Conservation (phyloP, 371 early-diverging fungal genomes). For the Nematocida major region DNA sequence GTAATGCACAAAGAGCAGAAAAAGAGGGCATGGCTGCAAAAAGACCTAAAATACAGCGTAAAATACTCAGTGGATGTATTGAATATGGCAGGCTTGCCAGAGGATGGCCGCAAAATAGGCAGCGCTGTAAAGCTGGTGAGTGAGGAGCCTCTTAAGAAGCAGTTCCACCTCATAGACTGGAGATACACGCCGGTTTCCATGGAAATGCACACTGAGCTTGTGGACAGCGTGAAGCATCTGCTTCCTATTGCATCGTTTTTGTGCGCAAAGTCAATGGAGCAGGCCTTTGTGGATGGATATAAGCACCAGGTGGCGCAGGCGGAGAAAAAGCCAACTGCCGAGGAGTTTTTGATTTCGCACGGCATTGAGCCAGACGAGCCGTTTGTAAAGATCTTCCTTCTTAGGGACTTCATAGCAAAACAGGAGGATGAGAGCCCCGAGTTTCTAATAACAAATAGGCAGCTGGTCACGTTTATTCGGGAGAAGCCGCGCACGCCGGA, state of each 20-base stretch:
- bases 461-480: slow-evolving; percentile 44
- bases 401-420: slow-evolving; percentile 57
- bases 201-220: slow-evolving; percentile 28
- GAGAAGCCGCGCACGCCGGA: slow-evolving; percentile 43
- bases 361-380: neutral
- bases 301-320: neutral
- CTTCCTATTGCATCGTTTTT: neutral
- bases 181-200: slow-evolving; percentile 9
- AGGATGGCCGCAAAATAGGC: neutral
- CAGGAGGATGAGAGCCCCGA: slow-evolving; percentile 58
- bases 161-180: slow-evolving; percentile 42
- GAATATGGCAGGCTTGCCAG: neutral
- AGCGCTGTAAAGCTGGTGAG: neutral
- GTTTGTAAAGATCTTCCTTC: slow-evolving; percentile 34
- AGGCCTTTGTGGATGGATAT: neutral
- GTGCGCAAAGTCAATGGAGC: neutral
- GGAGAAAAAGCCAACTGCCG: neutral
- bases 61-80: neutral
- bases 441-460: slow-evolving; percentile 59
- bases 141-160: neutral
- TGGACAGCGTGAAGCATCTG: neutral
- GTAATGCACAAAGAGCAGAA: slow-evolving; percentile 3
- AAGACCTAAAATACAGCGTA: neutral
- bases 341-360: neutral
- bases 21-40: slow-evolving; percentile 10